Percentiles rank a stretch among this genome's conserved stretches.
Conservation (phyloP, 2,329 filamentous ascomycete genomes). For the Madurella fahalii region DNA sequence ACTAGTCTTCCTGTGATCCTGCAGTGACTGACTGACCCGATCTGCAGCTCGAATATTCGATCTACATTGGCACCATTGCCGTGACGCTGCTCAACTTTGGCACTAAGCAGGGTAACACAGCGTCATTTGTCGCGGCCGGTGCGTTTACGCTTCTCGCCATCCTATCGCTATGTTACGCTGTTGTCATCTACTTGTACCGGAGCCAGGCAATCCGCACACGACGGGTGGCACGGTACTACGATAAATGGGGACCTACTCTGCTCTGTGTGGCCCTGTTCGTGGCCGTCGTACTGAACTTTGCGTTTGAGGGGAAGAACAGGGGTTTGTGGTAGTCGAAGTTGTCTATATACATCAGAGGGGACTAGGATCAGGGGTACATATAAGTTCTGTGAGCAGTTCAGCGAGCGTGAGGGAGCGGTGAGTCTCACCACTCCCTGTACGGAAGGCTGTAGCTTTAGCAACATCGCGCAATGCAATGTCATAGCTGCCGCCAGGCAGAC, state of each 20-base stretch:
- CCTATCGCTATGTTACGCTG: constrained; percentile 73
- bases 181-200: constrained; percentile 82
- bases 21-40: background rate
- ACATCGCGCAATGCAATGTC: too few relatives aligned
- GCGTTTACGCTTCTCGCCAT: constrained; percentile 81
- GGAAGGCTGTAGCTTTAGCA: too few relatives aligned
- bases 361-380: background rate
- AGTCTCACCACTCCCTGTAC: too few relatives aligned
- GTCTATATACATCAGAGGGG: background rate
- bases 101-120: constrained; percentile 43
- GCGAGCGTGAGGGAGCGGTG: too few relatives aligned
- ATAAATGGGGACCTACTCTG: constrained; percentile 76
- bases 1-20: constrained; percentile 15
- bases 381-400: background rate
- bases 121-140: constrained; percentile 66
- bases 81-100: constrained; percentile 81
- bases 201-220: constrained; percentile 79
- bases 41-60: constrained; percentile 81
- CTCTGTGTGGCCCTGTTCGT: constrained; percentile 70
- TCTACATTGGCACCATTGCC: constrained; percentile 86
- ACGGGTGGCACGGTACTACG: constrained; percentile 85
- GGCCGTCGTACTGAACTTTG: constrained; percentile 77
- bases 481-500: too few relatives aligned
- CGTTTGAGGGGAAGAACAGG: constrained; percentile 64
- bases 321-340: constrained; percentile 14